Percentiles rank a stretch among this genome's conserved stretches.
Evolutionary conservation across 352 stramenopile genomes (phyloP).

Genomic region (Peronosclerospora sorghi): DNA sequence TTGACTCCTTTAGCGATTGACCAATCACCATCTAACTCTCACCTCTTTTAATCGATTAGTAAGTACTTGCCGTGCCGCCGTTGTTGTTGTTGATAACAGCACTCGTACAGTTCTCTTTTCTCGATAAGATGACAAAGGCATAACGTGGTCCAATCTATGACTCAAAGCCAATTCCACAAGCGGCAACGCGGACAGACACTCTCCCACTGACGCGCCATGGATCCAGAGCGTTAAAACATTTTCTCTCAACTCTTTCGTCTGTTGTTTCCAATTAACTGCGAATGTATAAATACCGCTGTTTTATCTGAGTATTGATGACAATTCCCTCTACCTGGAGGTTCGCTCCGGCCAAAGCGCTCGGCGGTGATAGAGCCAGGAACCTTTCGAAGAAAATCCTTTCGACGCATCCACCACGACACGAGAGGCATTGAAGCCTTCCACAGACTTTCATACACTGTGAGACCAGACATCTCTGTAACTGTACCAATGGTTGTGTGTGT

Average conservation of each 20-base stretch:
- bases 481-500: no score
- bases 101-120: constrained; percentile 25
- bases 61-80: constrained; percentile 37
- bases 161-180: constrained; percentile 42
- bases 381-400: constrained; percentile 33
- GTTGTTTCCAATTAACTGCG: constrained; percentile 12
- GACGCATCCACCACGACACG: constrained; percentile 37
- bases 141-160: constrained; percentile 2
- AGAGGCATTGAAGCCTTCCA: constrained; percentile 44
- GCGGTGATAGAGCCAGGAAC: constrained; percentile 23
- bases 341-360: constrained; percentile 46
- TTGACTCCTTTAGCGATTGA: not conserved
- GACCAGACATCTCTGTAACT: not conserved
- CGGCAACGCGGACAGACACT: constrained; percentile 57
- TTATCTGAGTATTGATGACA: not conserved
- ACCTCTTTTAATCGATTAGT: constrained; percentile 15
- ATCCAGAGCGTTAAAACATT: constrained; percentile 47
- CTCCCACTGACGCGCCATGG: constrained; percentile 61
- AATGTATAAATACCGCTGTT: not conserved
- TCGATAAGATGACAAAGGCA: constrained; percentile 1
- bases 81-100: constrained; percentile 60
- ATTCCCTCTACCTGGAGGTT: constrained; percentile 19
- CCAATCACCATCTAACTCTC: not conserved
- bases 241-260: not conserved
- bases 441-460: constrained; percentile 34